Base-by-base conservation (phyloP, 1,139 yeast genomes). In the Taphrina deformans region DNA sequence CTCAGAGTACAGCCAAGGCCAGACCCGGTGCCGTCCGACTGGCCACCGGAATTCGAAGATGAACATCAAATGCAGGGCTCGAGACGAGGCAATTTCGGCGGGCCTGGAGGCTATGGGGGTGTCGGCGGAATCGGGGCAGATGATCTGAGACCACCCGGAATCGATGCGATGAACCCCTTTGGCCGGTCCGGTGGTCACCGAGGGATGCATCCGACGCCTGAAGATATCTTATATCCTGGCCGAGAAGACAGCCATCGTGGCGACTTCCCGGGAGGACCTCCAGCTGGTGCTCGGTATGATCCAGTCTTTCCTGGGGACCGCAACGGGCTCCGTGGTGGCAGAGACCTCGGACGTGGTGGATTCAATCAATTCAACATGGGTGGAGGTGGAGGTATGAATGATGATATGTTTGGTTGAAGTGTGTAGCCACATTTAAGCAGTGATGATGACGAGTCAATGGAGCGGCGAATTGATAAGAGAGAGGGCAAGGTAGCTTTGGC, bases 81-180 rank as follows among this genome's bases (percentile, higher is more conserved):
- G 6, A 50, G 50, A n/a, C 27, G 55, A 18, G 62, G 55, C 7
- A 65, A 64, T 10, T 44, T 62, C 9, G 65, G 64, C 14, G 18
- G 18, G 6, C 16, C n/a, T 2, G 26, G 44, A 14, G 58, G 59
- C 33, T 46, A 23, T 6, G 46, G 53, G 23, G 46, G 59, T 64
- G 23, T 55, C 31, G 59, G 65, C n/a, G 18, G 38, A 24, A 68
- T 70, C 12, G 72, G 72, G n/a, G 68, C 68, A 14, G 72, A 70
- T 55, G 72, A 70, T 60, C 51, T 69, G 46, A 46, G 69, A 38
- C 72, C 72, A 21, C 72, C 72, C 3, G 72, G 71, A 3, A 55
- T 70, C 7, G 70, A 68, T 5, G 65, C 67, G 12, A 59, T 59
- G 62, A 58, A 29, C 70, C 72, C 29, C 3, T 61, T 53, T 21